Percentiles rank a stretch among this genome's conserved stretches.
phyloP scores from a whole-genome alignment of 2,329 filamentous ascomycete species.

The Claviceps sp. region DNA sequence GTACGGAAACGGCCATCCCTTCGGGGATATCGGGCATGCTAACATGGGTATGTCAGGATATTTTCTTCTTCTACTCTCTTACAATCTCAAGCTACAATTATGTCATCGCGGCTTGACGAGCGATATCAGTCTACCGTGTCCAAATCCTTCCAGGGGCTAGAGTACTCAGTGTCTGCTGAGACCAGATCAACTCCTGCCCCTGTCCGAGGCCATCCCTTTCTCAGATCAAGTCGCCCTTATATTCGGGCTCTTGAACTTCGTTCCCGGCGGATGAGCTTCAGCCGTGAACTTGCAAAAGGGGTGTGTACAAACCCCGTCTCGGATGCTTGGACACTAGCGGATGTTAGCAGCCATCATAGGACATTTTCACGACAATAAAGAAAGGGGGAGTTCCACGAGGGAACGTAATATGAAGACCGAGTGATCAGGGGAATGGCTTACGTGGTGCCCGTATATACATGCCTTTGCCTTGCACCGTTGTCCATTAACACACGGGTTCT shows the following conservation, averaged over 20 bases:
- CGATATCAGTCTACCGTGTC: no score
- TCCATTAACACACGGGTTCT: slow-evolving; percentile 43
- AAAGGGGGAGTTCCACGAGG: neutral
- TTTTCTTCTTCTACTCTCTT: no score
- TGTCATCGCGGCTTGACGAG: no score
- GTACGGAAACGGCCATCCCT: no score
- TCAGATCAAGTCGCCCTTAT: slow-evolving; percentile 19
- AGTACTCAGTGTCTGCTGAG: no score
- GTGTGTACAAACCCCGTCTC: slow-evolving; percentile 36
- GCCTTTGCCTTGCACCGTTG: slow-evolving; percentile 44
- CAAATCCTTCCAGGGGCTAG: no score
- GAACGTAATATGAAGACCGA: neutral
- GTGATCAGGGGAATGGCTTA: slow-evolving; percentile 20
- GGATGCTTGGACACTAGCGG: slow-evolving; percentile 38
- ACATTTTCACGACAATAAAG: no score
- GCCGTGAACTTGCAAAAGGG: slow-evolving; percentile 42
- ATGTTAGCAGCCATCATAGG: neutral
- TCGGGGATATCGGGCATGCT: no score
- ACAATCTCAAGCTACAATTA: no score
- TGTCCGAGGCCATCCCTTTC: no score
- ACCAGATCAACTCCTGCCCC: no score
- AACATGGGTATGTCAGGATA: no score
- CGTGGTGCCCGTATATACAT: slow-evolving; percentile 52
- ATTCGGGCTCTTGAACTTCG: slow-evolving; percentile 30
- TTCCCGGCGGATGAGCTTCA: slow-evolving; percentile 43